Percentiles rank a stretch among this genome's conserved stretches.
phyloP scores from a whole-genome alignment of 2,329 filamentous ascomycete genomes.

The Cercospora brassicicola region DNA sequence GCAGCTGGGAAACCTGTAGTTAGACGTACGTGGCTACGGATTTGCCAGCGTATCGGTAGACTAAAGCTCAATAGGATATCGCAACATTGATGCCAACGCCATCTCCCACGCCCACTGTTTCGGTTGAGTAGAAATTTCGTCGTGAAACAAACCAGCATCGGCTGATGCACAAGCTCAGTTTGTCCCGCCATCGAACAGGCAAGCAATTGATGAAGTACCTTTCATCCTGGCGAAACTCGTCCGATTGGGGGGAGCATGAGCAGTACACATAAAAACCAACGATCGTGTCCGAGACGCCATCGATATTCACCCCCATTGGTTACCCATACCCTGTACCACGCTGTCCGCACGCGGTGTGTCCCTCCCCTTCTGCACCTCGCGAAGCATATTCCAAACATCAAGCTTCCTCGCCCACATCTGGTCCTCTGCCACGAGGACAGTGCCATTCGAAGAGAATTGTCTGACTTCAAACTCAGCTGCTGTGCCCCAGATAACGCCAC shows the following conservation, averaged over 20 bases:
- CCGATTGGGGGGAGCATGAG: background rate
- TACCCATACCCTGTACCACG: slow-evolving; percentile 9
- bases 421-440: slow-evolving; percentile 18
- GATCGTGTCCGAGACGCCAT: background rate
- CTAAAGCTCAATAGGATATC: background rate
- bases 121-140: background rate
- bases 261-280: background rate
- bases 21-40: background rate
- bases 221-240: background rate
- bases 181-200: slow-evolving; percentile 1
- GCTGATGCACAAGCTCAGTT: background rate
- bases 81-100: background rate
- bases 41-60: background rate
- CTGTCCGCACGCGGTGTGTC: slow-evolving; percentile 4
- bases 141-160: background rate
- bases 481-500: slow-evolving; percentile 19
- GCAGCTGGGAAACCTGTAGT: background rate
- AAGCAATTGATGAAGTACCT: background rate
- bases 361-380: slow-evolving; percentile 19
- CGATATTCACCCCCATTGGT: background rate
- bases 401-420: slow-evolving; percentile 16
- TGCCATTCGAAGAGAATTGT: slow-evolving; percentile 16
- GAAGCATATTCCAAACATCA: slow-evolving; percentile 22
- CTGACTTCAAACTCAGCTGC: slow-evolving; percentile 22
- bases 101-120: background rate